phyloP scores from a whole-genome alignment of 768 basidiomycete genomes.

The Calvatia gigantea region DNA sequence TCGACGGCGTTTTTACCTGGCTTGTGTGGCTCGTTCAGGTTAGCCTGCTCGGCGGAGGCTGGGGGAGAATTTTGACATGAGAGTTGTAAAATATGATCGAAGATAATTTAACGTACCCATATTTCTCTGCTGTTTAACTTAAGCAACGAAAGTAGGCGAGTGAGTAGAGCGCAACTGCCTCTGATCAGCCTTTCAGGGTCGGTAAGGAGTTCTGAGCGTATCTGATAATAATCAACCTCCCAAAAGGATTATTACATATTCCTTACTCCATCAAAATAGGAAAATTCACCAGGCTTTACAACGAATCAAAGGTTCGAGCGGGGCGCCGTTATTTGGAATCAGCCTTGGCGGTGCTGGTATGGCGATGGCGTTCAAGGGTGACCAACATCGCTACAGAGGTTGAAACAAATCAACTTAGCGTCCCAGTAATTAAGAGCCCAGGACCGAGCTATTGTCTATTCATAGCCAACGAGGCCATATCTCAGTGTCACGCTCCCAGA shows the following conservation, averaged over 20 bases:
- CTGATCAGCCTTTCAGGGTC: too few relatives aligned
- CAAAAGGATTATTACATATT: background rate
- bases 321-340: background rate
- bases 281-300: background rate
- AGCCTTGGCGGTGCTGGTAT: too few relatives aligned
- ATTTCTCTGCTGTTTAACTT: background rate
- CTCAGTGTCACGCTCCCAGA: too few relatives aligned
- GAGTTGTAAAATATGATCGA: background rate
- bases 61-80: background rate
- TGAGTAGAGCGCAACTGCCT: background rate
- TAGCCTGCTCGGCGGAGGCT: constrained; percentile 59
- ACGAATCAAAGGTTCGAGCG: background rate
- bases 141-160: background rate
- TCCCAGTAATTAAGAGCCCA: too few relatives aligned
- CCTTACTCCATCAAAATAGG: background rate
- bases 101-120: constrained; percentile 13
- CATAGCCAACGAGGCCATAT: too few relatives aligned
- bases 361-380: background rate
- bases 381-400: too few relatives aligned
- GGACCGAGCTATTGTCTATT: too few relatives aligned
- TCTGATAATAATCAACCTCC: background rate
- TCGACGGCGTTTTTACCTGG: constrained; percentile 61
- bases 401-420: too few relatives aligned
- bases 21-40: constrained; percentile 54
- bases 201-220: too few relatives aligned